Percentiles rank a stretch among this genome's conserved stretches.
phyloP scores from a whole-genome alignment of 306 rosid genomes.

The Benincasa hispida region DNA sequence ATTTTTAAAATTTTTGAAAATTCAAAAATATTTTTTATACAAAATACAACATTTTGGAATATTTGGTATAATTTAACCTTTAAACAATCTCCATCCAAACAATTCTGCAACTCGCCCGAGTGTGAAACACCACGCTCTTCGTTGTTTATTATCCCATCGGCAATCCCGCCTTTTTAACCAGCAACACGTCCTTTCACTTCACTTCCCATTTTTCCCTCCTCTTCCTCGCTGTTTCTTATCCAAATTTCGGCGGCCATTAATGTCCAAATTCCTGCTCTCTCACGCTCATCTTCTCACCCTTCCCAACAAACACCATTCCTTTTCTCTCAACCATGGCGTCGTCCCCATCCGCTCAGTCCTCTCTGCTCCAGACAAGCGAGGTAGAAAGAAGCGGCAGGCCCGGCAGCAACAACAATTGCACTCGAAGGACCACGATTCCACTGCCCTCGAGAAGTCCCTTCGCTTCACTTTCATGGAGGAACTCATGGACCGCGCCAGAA shows the following conservation, averaged over 20 bases:
- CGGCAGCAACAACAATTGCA: slow-evolving; percentile 1
- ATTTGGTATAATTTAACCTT: no score
- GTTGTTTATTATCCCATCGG: background rate
- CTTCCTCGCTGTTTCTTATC: background rate
- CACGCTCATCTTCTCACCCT: slow-evolving; percentile 17
- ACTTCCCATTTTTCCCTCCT: background rate
- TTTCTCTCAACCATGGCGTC: background rate
- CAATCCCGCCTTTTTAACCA: background rate
- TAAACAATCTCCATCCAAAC: no score
- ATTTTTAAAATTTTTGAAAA: no score
- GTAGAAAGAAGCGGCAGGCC: slow-evolving; percentile 40
- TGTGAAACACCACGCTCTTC: no score
- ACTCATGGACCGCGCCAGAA: slow-evolving; percentile 76
- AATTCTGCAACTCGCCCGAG: no score
- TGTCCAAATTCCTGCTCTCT: slow-evolving; percentile 18
- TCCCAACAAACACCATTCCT: slow-evolving; percentile 5
- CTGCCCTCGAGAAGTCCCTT: slow-evolving; percentile 49
- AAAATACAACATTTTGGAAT: no score
- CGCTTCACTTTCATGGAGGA: slow-evolving; percentile 93
- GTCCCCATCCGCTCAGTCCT: slow-evolving; percentile 41
- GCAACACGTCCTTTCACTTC: background rate
- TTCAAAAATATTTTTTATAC: no score
- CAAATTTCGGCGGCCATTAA: background rate
- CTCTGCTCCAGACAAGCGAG: slow-evolving; percentile 47
- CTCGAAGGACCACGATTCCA: slow-evolving; percentile 32